Conservation (phyloP, 2,329 filamentous ascomycete species). For the Colletotrichum paranaense region DNA sequence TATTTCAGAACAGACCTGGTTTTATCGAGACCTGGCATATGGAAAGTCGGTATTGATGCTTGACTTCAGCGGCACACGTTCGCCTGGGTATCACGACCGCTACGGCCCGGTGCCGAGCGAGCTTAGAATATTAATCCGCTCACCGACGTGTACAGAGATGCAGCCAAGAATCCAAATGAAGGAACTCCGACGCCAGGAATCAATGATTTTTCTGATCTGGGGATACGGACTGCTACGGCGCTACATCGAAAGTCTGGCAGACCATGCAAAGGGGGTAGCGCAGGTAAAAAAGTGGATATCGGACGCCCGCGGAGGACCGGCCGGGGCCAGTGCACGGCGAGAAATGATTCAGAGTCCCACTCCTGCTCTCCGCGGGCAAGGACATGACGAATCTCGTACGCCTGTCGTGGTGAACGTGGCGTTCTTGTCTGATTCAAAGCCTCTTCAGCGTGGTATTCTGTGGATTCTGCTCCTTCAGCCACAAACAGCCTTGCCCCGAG, state of each 20-base stretch:
- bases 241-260: neutral
- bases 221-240: neutral
- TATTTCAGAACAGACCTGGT: too few species aligned
- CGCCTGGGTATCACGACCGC: too few species aligned
- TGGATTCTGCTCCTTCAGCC: neutral
- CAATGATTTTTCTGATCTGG: too few species aligned
- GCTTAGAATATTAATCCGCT: too few species aligned
- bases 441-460: neutral
- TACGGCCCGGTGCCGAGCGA: too few species aligned
- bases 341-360: neutral
- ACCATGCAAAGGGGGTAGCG: neutral
- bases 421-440: neutral
- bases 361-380: neutral
- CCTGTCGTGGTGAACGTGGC: neutral
- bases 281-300: neutral
- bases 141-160: too few species aligned
- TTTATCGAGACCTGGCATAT: too few species aligned
- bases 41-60: too few species aligned
- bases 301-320: conserved; percentile 1
- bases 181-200: too few species aligned
- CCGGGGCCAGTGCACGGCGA: neutral
- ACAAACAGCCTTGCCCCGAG: neutral
- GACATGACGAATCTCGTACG: neutral
- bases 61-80: too few species aligned
- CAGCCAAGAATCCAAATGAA: neutral